Conservation (phyloP, 148 eudicot species). For the Tetragonia tetragonoides region DNA sequence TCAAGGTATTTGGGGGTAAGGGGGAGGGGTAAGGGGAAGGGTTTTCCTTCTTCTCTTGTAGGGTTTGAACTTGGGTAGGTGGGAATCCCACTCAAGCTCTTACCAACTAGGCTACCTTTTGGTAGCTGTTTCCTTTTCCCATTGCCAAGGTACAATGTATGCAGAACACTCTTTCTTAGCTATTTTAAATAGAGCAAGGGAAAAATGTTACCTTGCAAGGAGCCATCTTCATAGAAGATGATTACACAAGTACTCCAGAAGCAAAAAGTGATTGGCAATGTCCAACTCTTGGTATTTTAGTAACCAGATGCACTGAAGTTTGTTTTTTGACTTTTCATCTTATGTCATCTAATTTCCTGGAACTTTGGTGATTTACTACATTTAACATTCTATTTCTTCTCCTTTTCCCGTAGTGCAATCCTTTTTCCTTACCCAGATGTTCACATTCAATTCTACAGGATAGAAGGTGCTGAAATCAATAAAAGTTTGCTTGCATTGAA, state of each 20-base stretch:
- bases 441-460: conserved; percentile 20
- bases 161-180: neutral
- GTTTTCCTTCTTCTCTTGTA: too few relatives aligned
- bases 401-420: neutral
- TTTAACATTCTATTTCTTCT: neutral
- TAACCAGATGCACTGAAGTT: too few relatives aligned
- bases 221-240: neutral
- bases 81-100: too few relatives aligned
- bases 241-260: neutral
- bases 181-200: neutral
- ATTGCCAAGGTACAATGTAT: neutral
- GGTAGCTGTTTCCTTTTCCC: too few relatives aligned
- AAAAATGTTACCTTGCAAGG: neutral
- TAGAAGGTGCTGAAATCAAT: conserved; percentile 99
- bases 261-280: neutral
- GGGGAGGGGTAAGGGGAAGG: too few relatives aligned
- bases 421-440: neutral
- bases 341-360: neutral
- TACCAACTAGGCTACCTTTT: too few relatives aligned
- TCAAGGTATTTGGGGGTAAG: too few relatives aligned
- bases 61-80: too few relatives aligned
- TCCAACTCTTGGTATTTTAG: neutral
- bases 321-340: neutral
- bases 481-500: conserved; percentile 97
- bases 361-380: neutral